Conservation (phyloP, 2,329 filamentous ascomycete species). For the Mariannaea sp. region DNA sequence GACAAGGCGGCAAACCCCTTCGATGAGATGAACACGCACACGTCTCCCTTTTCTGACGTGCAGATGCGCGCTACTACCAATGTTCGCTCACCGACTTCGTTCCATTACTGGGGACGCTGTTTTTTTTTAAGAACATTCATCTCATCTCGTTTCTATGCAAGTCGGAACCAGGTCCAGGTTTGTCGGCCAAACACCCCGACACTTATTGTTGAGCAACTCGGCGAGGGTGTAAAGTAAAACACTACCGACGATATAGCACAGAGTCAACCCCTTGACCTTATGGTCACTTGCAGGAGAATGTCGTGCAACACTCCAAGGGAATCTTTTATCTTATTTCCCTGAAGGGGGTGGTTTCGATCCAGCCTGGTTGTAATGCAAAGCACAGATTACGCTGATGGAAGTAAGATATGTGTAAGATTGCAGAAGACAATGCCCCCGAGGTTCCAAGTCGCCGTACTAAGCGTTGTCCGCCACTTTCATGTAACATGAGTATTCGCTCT, state of each 20-base stretch:
- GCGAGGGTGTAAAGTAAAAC: no score
- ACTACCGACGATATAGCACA: no score
- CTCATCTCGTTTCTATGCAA: slow-evolving; percentile 1
- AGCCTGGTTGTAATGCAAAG: neutral
- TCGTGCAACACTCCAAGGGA: neutral
- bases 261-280: neutral
- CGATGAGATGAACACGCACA: slow-evolving; percentile 3
- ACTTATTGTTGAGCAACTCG: no score
- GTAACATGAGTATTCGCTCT: neutral
- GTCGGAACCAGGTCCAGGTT: neutral
- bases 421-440: no score
- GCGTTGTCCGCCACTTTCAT: neutral
- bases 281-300: neutral
- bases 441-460: neutral
- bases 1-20: neutral
- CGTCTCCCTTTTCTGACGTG: slow-evolving; percentile 11
- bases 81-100: slow-evolving; percentile 17
- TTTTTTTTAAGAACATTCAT: no score
- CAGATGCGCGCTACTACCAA: slow-evolving; percentile 4
- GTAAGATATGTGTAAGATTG: neutral
- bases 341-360: no score
- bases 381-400: neutral
- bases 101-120: neutral
- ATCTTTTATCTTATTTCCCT: no score
- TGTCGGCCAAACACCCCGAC: neutral